Evolutionary conservation across 2,329 filamentous ascomycete genomes (phyloP).

Genomic region (Neonectria neomacrospora): DNA sequence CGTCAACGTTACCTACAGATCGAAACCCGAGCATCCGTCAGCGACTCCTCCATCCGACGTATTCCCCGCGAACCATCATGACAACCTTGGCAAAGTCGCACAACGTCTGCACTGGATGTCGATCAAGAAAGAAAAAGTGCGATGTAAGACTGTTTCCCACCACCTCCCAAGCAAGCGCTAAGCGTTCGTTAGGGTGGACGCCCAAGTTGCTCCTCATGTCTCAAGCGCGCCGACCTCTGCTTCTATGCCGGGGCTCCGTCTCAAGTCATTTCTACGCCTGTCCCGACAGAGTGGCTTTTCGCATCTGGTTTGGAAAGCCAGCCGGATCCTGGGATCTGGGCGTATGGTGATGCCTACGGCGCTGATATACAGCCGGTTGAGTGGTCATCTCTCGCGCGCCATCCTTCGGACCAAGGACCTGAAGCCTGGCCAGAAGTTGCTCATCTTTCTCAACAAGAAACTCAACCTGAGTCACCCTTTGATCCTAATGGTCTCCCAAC

Average conservation of each 20-base stretch:
- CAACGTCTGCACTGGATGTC: slow-evolving; percentile 42
- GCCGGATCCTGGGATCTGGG: slow-evolving; percentile 1
- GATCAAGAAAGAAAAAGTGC: slow-evolving; percentile 44
- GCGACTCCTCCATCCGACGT: background rate
- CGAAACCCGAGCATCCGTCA: background rate
- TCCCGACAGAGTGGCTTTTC: slow-evolving; percentile 8
- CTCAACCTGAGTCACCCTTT: background rate
- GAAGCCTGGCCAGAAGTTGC: background rate
- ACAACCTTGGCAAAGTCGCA: slow-evolving; percentile 39
- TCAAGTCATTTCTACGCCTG: background rate
- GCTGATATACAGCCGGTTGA: background rate
- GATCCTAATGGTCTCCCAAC: background rate
- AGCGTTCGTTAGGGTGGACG: slow-evolving; percentile 27
- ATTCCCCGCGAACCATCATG: slow-evolving; percentile 22
- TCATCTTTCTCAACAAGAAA: background rate
- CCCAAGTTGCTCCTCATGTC: slow-evolving; percentile 34
- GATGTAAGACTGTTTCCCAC: slow-evolving; percentile 27
- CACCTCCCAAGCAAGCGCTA: background rate
- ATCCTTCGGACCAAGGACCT: background rate
- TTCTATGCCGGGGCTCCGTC: slow-evolving; percentile 32
- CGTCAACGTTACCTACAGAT: background rate
- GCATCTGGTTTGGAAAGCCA: background rate
- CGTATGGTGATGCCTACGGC: no score
- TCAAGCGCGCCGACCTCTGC: slow-evolving; percentile 38
- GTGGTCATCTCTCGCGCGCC: background rate